phyloP scores from a whole-genome alignment of 768 basidiomycete species.

The Leccinum disarticulatum region DNA sequence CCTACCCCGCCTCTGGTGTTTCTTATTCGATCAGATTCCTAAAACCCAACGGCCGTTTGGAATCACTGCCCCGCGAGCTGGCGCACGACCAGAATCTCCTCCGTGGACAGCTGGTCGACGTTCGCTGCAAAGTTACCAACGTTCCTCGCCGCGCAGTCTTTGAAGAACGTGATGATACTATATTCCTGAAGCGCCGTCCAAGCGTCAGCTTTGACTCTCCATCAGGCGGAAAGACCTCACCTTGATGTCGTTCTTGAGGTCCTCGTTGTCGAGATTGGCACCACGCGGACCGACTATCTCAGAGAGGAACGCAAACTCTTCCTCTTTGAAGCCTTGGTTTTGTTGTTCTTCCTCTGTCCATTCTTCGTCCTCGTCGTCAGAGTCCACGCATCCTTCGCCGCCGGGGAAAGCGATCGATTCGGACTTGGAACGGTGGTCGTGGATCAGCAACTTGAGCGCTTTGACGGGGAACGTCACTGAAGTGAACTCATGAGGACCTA shows the following conservation, averaged over 20 bases:
- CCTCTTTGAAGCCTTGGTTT: slow-evolving; percentile 57
- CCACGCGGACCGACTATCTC: slow-evolving; percentile 78
- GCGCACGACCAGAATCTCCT: slow-evolving; percentile 69
- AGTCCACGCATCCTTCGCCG: slow-evolving; percentile 59
- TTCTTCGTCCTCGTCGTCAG: slow-evolving; percentile 89
- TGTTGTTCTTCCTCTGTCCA: slow-evolving; percentile 88
- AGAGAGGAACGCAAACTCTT: slow-evolving; percentile 83
- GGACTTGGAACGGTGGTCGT: slow-evolving; percentile 78
- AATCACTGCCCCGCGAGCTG: too few species aligned
- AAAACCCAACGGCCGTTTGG: too few species aligned
- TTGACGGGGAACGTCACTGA: slow-evolving; percentile 88
- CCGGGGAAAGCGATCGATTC: slow-evolving; percentile 68
- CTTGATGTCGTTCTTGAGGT: slow-evolving; percentile 79
- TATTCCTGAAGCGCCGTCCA: slow-evolving; percentile 49
- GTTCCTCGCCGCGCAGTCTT: slow-evolving; percentile 64
- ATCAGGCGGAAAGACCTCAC: slow-evolving; percentile 27
- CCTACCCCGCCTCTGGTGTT: too few species aligned
- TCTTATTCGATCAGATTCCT: too few species aligned
- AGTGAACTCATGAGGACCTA: slow-evolving; percentile 86
- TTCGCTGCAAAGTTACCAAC: slow-evolving; percentile 59
- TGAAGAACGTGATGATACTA: slow-evolving; percentile 60
- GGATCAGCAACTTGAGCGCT: slow-evolving; percentile 84
- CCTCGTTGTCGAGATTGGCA: slow-evolving; percentile 77
- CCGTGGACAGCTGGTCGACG: slow-evolving; percentile 64
- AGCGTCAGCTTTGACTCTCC: slow-evolving; percentile 17